phyloP scores from a whole-genome alignment of 306 rosid species.

The Trifolium pratense region DNA sequence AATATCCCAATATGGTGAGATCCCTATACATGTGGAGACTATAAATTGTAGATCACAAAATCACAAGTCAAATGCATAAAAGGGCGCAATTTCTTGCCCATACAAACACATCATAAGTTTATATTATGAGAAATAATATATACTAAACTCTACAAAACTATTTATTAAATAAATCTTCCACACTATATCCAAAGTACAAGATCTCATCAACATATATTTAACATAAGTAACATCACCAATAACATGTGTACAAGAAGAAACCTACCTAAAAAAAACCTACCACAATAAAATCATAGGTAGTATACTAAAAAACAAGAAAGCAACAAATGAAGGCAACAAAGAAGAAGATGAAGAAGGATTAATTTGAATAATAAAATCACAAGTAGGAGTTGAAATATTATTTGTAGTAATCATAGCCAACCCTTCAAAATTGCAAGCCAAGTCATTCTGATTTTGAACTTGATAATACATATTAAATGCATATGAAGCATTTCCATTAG shows the following conservation, averaged over 20 bases:
- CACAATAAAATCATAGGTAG: constrained; percentile 42
- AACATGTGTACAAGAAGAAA: constrained; percentile 43
- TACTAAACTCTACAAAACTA: background rate
- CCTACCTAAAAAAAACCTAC: constrained; percentile 35
- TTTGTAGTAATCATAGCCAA: constrained; percentile 68
- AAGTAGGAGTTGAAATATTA: constrained; percentile 79
- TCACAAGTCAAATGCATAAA: constrained; percentile 24
- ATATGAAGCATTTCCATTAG: constrained; percentile 87
- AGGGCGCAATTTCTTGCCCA: background rate
- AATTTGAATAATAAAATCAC: constrained; percentile 80
- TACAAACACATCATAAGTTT: background rate
- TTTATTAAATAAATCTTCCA: constrained; percentile 29
- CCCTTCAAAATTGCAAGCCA: constrained; percentile 88
- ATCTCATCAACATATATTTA: constrained; percentile 1
- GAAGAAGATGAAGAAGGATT: constrained; percentile 56
- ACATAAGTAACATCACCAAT: constrained; percentile 15
- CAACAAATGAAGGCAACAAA: constrained; percentile 41
- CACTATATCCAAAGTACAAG: constrained; percentile 33
- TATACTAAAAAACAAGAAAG: constrained; percentile 39
- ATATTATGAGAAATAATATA: background rate
- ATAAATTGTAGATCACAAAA: constrained; percentile 32
- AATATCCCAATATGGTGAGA: no score
- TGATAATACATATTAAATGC: constrained; percentile 94
- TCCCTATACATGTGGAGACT: constrained; percentile 30
- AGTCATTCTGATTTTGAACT: constrained; percentile 72